Evolutionary conservation across 257 asterid species (phyloP).

Genomic region (Catharanthus roseus): DNA sequence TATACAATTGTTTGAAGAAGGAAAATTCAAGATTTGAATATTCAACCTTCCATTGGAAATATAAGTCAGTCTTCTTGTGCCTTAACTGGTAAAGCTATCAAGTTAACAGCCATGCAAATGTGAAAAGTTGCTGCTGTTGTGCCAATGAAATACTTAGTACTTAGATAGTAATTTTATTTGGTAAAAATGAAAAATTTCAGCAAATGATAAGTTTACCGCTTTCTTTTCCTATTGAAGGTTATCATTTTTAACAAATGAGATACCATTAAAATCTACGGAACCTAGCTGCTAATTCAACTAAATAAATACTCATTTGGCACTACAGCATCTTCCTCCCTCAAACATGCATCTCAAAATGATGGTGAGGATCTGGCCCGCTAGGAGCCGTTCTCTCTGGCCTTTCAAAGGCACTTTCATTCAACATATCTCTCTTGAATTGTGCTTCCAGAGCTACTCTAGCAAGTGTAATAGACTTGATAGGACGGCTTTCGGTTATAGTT

Average conservation of each 20-base stretch:
- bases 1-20: no score
- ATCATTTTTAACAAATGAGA: no score
- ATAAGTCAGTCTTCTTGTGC: no score
- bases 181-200: no score
- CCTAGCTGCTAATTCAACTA: no score
- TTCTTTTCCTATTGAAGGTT: no score
- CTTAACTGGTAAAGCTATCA: not conserved
- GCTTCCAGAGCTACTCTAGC: slow-evolving; percentile 33
- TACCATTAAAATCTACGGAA: no score
- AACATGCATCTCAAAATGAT: slow-evolving; percentile 33
- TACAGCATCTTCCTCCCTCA: not conserved
- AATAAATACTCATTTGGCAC: no score
- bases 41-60: not conserved
- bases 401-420: slow-evolving; percentile 6
- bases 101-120: not conserved
- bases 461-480: slow-evolving; percentile 36
- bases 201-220: no score
- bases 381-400: slow-evolving; percentile 54
- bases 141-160: no score
- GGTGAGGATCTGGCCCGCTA: slow-evolving; percentile 79
- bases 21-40: not conserved
- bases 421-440: slow-evolving; percentile 22
- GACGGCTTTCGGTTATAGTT: slow-evolving; percentile 34
- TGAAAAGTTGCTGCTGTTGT: not conserved
- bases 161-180: no score